Base-by-base conservation (phyloP, 176 grass and related monocot genomes). In the Oryza punctata region DNA sequence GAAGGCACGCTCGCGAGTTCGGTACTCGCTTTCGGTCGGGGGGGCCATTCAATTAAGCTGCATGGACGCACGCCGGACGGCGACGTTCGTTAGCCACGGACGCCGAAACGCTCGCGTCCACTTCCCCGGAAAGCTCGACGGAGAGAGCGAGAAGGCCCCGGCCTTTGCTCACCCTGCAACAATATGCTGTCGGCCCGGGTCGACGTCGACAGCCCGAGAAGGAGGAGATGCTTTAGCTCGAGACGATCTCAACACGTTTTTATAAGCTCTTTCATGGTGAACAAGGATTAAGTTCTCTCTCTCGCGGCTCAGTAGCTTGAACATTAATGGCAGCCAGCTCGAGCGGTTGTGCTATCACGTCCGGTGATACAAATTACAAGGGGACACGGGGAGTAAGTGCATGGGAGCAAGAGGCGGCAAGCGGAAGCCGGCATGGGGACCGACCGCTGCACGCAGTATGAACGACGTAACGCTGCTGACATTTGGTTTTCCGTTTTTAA, bases 51-150 rank as follows among this genome's bases (percentile, higher is more conserved):
- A 54, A 54, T 19, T 16, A 86, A 18, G n/a, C 57, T 50, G 67
- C 78, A 21, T 27, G 88, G 78, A 86, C 66, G 78, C 72, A 67
- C 63, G 83, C 83, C 21, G 57, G 78, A 82, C 82, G 78, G 57
- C 78, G 82, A 85, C 88, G 65, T 35, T 12, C 7, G 16, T n/a
- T 71, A 76, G 59, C 81, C 81, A 33, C 80, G 73, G 70, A 75
- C 70, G 37, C 15, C 60, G 30, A 45, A 52, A 16, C 81, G n/a
- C 38, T 40, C 1, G 8, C 44, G 87, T 60, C 75, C 76, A 61
- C 63, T 76, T 63, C 6, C 18, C 87, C 65, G 41, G 83, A 57
- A 74, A 65, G 72, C 78, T 85, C 81, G 65, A 33, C 43, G 40
- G 60, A 35, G 12, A 83, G 23, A 49, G 33, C 5, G 5, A 35